phyloP scores from a whole-genome alignment of 164 flowering plant genomes.

The Berberis thunbergii region DNA sequence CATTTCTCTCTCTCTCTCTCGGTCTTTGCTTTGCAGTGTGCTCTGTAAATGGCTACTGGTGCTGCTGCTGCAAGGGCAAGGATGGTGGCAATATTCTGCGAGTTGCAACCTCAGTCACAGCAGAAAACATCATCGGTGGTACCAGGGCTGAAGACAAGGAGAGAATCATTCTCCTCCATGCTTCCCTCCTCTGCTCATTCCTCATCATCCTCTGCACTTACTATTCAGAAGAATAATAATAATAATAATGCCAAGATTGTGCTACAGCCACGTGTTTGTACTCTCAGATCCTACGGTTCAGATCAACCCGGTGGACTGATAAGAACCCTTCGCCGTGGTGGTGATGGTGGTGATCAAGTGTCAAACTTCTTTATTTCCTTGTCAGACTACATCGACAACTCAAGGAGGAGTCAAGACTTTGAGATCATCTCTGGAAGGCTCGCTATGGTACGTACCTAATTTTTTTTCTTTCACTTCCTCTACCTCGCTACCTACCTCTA shows the following conservation, averaged over 20 bases:
- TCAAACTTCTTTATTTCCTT: constrained; percentile 64
- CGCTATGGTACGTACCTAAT: constrained; percentile 55
- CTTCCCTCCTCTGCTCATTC: too few relatives aligned
- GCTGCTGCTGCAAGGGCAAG: background rate
- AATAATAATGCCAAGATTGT: constrained; percentile 37
- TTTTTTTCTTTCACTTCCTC: background rate
- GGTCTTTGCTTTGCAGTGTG: too few relatives aligned
- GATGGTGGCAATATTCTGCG: constrained; percentile 17
- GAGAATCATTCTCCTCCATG: background rate
- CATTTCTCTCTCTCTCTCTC: background rate
- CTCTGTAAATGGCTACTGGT: background rate
- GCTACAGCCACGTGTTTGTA: constrained; percentile 77
- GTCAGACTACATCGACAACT: constrained; percentile 76
- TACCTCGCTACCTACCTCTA: background rate
- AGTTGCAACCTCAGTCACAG: constrained; percentile 13
- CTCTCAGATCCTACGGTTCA: constrained; percentile 63
- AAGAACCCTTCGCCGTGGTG: constrained; percentile 19
- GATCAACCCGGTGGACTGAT: constrained; percentile 35
- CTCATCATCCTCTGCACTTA: too few relatives aligned
- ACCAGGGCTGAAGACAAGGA: background rate
- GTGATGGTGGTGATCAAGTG: constrained; percentile 11
- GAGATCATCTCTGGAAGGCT: constrained; percentile 87
- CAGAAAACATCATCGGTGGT: constrained; percentile 8
- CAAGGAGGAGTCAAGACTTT: constrained; percentile 70
- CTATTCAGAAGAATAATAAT: background rate